These are phyloP conservation scores for Glycyrrhiza uralensis DNA, from an alignment of 306 rosid genomes.

Conservation along the genomic window DNA sequence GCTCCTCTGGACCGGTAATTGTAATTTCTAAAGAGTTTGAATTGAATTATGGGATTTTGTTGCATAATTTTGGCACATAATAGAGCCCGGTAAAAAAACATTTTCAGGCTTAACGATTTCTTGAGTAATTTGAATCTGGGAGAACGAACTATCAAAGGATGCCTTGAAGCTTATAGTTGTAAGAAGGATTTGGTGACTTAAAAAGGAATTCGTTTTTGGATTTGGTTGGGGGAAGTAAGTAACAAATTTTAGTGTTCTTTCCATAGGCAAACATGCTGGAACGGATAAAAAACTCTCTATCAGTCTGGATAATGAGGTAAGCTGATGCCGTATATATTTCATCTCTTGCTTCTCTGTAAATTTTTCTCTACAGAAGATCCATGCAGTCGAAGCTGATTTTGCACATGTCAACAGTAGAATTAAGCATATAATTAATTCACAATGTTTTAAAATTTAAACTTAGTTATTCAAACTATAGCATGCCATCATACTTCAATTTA, in stretches of 20 bases:
- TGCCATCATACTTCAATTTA: neutral
- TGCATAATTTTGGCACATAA: neutral
- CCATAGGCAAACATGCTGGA: slow-evolving; percentile 89
- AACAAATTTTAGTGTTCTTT: neutral
- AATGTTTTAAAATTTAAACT: neutral
- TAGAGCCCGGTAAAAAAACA: neutral
- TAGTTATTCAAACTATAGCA: neutral
- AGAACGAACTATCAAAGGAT: slow-evolving; percentile 84
- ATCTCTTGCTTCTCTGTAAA: neutral
- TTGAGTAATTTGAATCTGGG: slow-evolving; percentile 76
- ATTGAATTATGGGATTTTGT: neutral
- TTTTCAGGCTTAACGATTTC: slow-evolving; percentile 68
- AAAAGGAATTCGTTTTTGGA: neutral
- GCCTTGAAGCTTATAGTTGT: slow-evolving; percentile 96
- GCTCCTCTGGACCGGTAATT: slow-evolving; percentile 79
- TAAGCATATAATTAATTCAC: neutral
- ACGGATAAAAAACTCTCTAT: slow-evolving; percentile 83
- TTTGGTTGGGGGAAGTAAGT: slow-evolving; percentile 11
- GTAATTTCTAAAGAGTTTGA: slow-evolving; percentile 11
- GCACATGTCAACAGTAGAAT: neutral
- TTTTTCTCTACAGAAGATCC: neutral
- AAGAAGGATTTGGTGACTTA: slow-evolving; percentile 33
- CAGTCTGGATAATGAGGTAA: slow-evolving; percentile 94
- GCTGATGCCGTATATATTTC: neutral
- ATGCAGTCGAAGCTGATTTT: neutral